Evolutionary conservation across 345 rosid species (phyloP), one percentile per base, ranked within the genome.

Genomic region (Linum trigynum): DNA sequence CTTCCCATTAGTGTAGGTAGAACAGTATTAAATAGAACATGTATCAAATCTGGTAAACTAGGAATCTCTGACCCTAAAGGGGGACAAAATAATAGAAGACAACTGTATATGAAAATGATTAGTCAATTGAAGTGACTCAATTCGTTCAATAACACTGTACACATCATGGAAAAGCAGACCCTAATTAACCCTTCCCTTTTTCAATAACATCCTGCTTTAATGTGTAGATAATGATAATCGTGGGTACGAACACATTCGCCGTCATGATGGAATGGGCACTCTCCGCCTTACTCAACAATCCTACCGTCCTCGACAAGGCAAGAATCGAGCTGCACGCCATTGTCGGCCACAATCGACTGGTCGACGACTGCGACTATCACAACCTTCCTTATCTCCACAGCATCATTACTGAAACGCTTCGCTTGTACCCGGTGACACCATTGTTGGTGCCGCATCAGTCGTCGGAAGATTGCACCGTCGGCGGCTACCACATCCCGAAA

Each of bases 191-290:
- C 32, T 23, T 23, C 0, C 32, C 32, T 23, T 23, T 23, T 37
- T 3, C 57, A 14, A 17, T 57, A 10, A 0, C 2, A 0, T 40
- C 36, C 2, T 39, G 5, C 7, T 15, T 67, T 50, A 23, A 39
- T 41, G 9, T 16, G 58, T 38, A 76, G 76, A 15, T 5, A 0
- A 57, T 69, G 68, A 5, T 72, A 2, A 2, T 36, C 35, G 73
- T 39, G 1, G 68, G 62, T 10, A 65, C 63, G 1, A 61, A 69
- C 12, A 65, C 67, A 7, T 10, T 68, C 0, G 62, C 73, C 9
- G 65, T 15, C 2, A 41, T 74, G 16, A 0, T 72, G 7, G 79
- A 76, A 48, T 72, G 79, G 79, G 50, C 62, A 7, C 42, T 76
- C 67, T 41, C 76, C 0, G n/a, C 38, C 17, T 40, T 72, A 36